Evolutionary conservation across 208 protist genomes (phyloP).

Genomic region (Trypanosoma avium): DNA sequence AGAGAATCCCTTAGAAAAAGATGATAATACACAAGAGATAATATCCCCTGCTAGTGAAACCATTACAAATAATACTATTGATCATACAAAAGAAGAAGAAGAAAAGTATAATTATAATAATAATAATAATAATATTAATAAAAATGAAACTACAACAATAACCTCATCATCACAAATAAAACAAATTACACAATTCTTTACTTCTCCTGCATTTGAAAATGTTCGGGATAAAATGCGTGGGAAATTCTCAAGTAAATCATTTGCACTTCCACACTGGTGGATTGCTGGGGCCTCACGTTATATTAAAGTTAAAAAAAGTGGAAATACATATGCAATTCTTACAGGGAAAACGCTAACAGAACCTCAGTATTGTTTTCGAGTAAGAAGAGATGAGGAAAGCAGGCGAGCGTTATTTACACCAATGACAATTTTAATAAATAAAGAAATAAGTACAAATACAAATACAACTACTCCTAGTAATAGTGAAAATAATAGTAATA

Average conservation of each 20-base stretch:
- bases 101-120: neutral
- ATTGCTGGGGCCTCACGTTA: neutral
- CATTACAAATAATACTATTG: no score
- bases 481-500: no score
- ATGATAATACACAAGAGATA: no score
- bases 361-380: conserved; percentile 1
- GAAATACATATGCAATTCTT: conserved; percentile 8
- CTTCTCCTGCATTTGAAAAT: neutral
- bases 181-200: neutral
- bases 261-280: conserved; percentile 8
- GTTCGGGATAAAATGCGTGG: neutral
- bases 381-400: neutral
- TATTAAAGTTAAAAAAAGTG: conserved; percentile 1
- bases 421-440: neutral
- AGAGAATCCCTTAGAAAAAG: no score
- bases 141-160: neutral
- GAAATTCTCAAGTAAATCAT: neutral
- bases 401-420: conserved; percentile 9
- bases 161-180: neutral
- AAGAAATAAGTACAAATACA: no score
- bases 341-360: neutral
- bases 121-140: neutral
- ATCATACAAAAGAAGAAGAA: no score
- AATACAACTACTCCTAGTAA: neutral
- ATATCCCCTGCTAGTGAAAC: no score